Evolutionary conservation across 495 filamentous ascomycete species (phyloP).

Genomic region (Chaetomium cochliodes): DNA sequence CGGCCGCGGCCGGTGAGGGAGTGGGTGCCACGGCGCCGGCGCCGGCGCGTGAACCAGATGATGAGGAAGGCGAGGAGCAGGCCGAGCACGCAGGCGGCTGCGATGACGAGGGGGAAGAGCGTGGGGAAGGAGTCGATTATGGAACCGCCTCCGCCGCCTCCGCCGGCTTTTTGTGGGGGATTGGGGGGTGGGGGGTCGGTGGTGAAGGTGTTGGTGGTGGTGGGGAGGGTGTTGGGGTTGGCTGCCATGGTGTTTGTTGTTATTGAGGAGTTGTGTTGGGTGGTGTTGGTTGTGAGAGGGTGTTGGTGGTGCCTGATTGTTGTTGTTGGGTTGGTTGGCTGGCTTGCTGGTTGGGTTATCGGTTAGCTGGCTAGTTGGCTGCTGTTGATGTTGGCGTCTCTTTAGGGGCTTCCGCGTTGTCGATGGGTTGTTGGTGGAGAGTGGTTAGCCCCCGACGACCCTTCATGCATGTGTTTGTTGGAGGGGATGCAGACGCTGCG

Average conservation of each 20-base stretch:
- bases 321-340: background rate
- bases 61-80: constrained; percentile 16
- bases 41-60: constrained; percentile 20
- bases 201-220: background rate
- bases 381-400: background rate
- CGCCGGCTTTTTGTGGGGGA: background rate
- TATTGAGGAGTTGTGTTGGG: too few species aligned
- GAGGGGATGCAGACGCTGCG: background rate
- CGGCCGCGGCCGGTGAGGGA: too few species aligned
- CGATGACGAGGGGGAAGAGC: constrained; percentile 20
- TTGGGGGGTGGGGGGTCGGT: background rate
- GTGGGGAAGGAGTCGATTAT: constrained; percentile 12
- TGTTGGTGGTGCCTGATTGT: background rate
- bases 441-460: background rate
- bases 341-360: too few species aligned
- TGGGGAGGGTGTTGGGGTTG: background rate
- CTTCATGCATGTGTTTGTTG: background rate
- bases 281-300: background rate
- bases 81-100: constrained; percentile 14
- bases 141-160: background rate
- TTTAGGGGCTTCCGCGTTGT: background rate
- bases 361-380: background rate
- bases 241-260: background rate
- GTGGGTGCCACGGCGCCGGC: constrained; percentile 12
- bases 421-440: background rate